phyloP scores from a whole-genome alignment of 2,329 filamentous ascomycete species.

The Phaeosphaeria sp. region DNA sequence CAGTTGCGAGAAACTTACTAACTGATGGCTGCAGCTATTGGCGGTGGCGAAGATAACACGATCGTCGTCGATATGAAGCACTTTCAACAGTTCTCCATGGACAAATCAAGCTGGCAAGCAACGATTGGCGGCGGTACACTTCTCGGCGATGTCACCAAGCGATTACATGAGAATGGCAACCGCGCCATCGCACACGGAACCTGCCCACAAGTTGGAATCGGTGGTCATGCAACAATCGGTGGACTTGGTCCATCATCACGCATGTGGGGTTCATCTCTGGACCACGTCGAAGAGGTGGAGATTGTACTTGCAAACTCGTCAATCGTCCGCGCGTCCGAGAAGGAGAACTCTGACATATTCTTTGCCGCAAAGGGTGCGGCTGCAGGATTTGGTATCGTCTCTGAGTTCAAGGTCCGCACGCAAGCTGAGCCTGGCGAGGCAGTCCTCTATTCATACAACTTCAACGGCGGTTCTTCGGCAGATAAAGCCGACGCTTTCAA shows the following conservation, averaged over 20 bases:
- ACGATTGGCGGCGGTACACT: conserved; percentile 59
- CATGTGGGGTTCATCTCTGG: conserved; percentile 42
- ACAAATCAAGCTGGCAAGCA: conserved; percentile 52
- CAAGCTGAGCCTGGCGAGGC: conserved; percentile 40
- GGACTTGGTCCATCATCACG: conserved; percentile 43
- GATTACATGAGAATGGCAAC: conserved; percentile 42
- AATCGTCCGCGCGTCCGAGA: conserved; percentile 46
- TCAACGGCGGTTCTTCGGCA: conserved; percentile 29
- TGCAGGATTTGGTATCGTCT: conserved; percentile 52
- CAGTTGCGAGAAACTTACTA: not conserved
- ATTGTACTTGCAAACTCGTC: conserved; percentile 51
- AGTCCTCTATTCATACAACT: conserved; percentile 43
- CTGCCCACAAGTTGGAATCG: conserved; percentile 45
- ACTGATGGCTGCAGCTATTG: not conserved
- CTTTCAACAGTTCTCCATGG: conserved; percentile 55
- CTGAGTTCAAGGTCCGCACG: conserved; percentile 48
- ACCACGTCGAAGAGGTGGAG: conserved; percentile 44
- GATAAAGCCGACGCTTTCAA: conserved; percentile 42
- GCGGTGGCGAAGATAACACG: conserved; percentile 54
- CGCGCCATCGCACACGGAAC: conserved; percentile 58
- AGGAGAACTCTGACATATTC: conserved; percentile 49
- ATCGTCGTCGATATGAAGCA: conserved; percentile 59
- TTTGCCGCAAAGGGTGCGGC: conserved; percentile 53
- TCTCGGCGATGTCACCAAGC: conserved; percentile 49
- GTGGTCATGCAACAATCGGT: conserved; percentile 47